Base-by-base conservation (phyloP, 2,329 filamentous ascomycete species). In the Furcasterigmium furcatum region DNA sequence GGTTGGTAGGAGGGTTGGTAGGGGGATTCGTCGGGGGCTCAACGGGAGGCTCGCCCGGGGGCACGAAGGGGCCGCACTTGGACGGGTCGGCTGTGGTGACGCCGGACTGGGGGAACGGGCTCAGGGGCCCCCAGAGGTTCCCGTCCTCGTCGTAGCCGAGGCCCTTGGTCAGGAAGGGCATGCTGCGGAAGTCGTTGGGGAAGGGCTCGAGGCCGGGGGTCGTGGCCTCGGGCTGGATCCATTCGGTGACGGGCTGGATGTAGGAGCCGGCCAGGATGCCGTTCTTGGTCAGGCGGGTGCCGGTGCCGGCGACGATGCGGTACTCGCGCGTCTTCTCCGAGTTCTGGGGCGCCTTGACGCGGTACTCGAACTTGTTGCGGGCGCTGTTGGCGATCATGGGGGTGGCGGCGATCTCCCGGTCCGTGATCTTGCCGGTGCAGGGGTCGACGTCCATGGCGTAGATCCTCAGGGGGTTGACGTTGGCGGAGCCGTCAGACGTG, bases 141-240 rank as follows among this genome's bases (percentile, higher is more conserved):
- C 53, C 55, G n/a, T 54, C 36, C 0, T 48, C 46, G 41, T 62
- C 61, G 4, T 50, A 53, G 22, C 61, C 61, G 16, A 61, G 51
- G 3, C 62, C 62, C 32, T 64, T 53, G 14, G 51, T 52, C 9
- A 65, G 53, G 38, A 54, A 53, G 2, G 59, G 56, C 8, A 71
- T 56, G 27, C 60, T 58, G 22, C 55, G 53, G 46, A 71, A 70
- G 42, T 65, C 59, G 50, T 58, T 61, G 47, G 48, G 59, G 52
- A 52, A 52, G 9, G 59, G 60, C 10, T 53, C 40, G 16, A 47
- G 46, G 2, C 69, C 69, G n/a, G 68, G 69, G 4, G 59, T 54
- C 16, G 63, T 57, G 16, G 63, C 56, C 49, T 72, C 69, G 9
- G 69, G 68, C 53, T 66, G 67, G 50, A 72, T 70, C 66, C 66